These are phyloP conservation scores for Colletotrichum siamense DNA, from an alignment of 2,329 filamentous ascomycete species.

Conservation along the genomic window DNA sequence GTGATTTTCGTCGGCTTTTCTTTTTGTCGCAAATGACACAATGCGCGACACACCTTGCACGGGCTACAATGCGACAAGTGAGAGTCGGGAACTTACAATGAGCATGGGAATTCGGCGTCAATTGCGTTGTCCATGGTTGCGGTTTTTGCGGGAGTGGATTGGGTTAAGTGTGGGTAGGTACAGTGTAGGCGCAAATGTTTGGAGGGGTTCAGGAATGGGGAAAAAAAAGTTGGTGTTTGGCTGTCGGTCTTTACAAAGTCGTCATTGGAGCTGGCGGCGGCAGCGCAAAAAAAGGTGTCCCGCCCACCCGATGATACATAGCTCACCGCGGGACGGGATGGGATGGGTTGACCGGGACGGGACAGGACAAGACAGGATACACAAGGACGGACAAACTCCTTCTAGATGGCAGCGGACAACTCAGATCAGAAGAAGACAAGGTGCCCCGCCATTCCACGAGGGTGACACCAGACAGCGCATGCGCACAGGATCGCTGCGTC, in stretches of 20 bases:
- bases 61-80: background rate
- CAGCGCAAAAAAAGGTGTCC: background rate
- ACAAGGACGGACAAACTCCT: background rate
- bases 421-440: background rate
- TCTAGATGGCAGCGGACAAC: background rate
- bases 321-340: background rate
- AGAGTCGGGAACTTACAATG: constrained; percentile 59
- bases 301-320: background rate
- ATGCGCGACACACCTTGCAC: background rate
- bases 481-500: constrained; percentile 7
- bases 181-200: background rate
- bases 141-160: background rate
- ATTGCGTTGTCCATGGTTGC: constrained; percentile 38
- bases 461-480: constrained; percentile 6
- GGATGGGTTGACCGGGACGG: background rate
- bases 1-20: background rate
- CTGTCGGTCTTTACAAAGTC: background rate
- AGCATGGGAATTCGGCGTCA: constrained; percentile 65
- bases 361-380: background rate
- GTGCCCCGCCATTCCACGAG: background rate
- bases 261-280: constrained; percentile 9
- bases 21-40: background rate
- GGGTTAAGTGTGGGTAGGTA: background rate
- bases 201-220: background rate
- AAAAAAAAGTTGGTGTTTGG: background rate